A percentile compares a stretch with the other conserved stretches of the same genome.
Evolutionary conservation across 2,329 filamentous ascomycete species (phyloP).

Genomic region (Bertia moriformis): DNA sequence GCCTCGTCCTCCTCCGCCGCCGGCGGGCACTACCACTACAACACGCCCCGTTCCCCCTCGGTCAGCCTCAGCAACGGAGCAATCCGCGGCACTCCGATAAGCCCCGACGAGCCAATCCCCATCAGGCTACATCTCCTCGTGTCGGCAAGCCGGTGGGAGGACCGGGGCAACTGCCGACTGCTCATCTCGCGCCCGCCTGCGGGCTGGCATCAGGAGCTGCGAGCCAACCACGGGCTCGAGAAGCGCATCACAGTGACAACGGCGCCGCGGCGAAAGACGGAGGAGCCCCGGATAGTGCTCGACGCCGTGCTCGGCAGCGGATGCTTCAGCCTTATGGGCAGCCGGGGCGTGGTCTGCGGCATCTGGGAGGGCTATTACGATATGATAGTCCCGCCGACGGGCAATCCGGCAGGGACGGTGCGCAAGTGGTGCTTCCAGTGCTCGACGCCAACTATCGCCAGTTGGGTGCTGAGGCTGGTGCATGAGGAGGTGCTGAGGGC

Average conservation of each 20-base stretch:
- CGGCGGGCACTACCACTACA: slow-evolving; percentile 27
- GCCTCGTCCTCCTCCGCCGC: slow-evolving; percentile 37
- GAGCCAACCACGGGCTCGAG: slow-evolving; percentile 53
- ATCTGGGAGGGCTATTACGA: slow-evolving; percentile 69
- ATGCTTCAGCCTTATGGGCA: slow-evolving; percentile 71
- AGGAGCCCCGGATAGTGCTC: slow-evolving; percentile 48
- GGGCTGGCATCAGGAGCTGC: slow-evolving; percentile 41
- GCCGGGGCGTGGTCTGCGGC: slow-evolving; percentile 74
- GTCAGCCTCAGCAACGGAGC: slow-evolving; percentile 36
- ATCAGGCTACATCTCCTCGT: slow-evolving; percentile 76
- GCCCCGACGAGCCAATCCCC: slow-evolving; percentile 68
- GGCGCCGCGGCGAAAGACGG: slow-evolving; percentile 46
- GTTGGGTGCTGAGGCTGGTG: slow-evolving; percentile 39
- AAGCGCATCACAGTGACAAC: slow-evolving; percentile 73
- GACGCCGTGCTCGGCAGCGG: slow-evolving; percentile 75
- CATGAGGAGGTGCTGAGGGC: slow-evolving; percentile 34
- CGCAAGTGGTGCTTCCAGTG: slow-evolving; percentile 54
- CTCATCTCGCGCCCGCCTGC: slow-evolving; percentile 66
- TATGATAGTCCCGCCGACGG: slow-evolving; percentile 34
- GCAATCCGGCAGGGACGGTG: slow-evolving; percentile 35
- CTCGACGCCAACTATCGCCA: slow-evolving; percentile 32
- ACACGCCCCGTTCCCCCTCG: slow-evolving; percentile 40
- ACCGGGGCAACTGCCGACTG: slow-evolving; percentile 72
- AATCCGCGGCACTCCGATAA: slow-evolving; percentile 37
- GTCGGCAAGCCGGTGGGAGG: slow-evolving; percentile 68